Base-by-base conservation (phyloP, 148 eudicot species). In the Rheum nobile region DNA sequence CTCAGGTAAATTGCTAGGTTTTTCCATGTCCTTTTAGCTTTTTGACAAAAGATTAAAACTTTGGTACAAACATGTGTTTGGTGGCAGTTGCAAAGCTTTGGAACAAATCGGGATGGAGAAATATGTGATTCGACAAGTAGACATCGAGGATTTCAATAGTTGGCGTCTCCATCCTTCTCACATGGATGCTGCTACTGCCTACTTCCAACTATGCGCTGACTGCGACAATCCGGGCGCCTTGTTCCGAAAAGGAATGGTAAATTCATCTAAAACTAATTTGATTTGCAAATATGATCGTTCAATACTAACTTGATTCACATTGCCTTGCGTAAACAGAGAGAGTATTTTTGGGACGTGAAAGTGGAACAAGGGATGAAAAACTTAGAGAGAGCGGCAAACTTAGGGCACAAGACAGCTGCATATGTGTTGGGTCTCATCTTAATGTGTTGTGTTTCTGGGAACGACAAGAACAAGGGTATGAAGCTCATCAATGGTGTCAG, bases 351-450 rank as follows among this genome's bases (percentile, higher is more conserved):
- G 29, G 4, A 28, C 8, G 0, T 16, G 38, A 14, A 63, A 6
- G n/a, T 63, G 4, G 8, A 63, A 31, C 8, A 28, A 31, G 68
- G 68, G n/a, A 16, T 63, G 7, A 16, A 31, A 16, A 63, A 5
- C 21, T 63, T 63, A 21, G 68, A 63, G 8, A 63, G 2, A 31
- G 68, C 68, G 13, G 21, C 68, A 29, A 63, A 29, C 19, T 61
- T 31, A 16, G 68, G 68, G 14, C 68, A 29, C 68, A 63, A 14
- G 19, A 31, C n/a, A 13, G 21, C n/a, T 4, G 37, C 68, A 11
- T 63, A 63, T 63, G 68, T 31, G 21, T 31, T 63, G 38, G 68
- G 68, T 63, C 68, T 63, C 19, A 63, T 63, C 38, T 13, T 63
- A 6, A 1, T 31, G 5, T 63, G 38, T 14, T 12, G n/a, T 2